Conservation (phyloP, 495 filamentous ascomycete genomes). For the Acidiella bohemica region DNA sequence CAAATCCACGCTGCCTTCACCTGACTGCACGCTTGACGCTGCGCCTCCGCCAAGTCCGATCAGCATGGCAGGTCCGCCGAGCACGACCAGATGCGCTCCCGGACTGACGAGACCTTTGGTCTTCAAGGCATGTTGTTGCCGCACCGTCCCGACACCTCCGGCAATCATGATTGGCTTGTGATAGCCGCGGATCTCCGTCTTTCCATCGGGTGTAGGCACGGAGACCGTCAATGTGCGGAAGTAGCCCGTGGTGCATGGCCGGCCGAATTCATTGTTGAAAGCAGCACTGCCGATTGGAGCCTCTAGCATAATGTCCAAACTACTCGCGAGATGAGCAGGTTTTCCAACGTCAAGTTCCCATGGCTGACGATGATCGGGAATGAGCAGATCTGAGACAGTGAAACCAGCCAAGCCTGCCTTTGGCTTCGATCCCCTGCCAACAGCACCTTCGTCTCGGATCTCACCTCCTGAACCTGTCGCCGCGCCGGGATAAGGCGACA, state of each 20-base stretch:
- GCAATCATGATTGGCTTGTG: constrained; percentile 99
- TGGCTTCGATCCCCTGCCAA: constrained; percentile 80
- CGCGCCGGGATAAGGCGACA: constrained; percentile 75
- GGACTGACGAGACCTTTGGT: constrained; percentile 58
- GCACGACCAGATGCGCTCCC: constrained; percentile 75
- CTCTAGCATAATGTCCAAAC: constrained; percentile 92
- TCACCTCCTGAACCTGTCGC: constrained; percentile 93
- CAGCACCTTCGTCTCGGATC: constrained; percentile 87
- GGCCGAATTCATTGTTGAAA: constrained; percentile 96
- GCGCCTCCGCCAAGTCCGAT: constrained; percentile 94
- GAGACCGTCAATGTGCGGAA: constrained; percentile 75
- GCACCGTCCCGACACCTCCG: constrained; percentile 89
- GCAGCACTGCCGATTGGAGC: constrained; percentile 86
- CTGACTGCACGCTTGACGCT: constrained; percentile 78
- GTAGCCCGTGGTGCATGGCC: constrained; percentile 78
- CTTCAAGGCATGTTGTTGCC: constrained; percentile 84
- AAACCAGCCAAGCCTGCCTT: constrained; percentile 89
- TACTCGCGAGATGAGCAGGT: constrained; percentile 81
- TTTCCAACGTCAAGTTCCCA: constrained; percentile 90
- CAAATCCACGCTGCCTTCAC: constrained; percentile 74
- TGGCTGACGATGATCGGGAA: constrained; percentile 63
- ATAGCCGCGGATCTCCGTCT: constrained; percentile 69
- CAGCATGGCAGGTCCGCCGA: constrained; percentile 93
- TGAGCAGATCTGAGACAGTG: constrained; percentile 83
- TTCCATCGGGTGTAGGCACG: constrained; percentile 44